Percentiles rank a stretch among this genome's conserved stretches.
Conservation (phyloP, 1,284 basidiomycete species). For the Schizophyllum amplum region DNA sequence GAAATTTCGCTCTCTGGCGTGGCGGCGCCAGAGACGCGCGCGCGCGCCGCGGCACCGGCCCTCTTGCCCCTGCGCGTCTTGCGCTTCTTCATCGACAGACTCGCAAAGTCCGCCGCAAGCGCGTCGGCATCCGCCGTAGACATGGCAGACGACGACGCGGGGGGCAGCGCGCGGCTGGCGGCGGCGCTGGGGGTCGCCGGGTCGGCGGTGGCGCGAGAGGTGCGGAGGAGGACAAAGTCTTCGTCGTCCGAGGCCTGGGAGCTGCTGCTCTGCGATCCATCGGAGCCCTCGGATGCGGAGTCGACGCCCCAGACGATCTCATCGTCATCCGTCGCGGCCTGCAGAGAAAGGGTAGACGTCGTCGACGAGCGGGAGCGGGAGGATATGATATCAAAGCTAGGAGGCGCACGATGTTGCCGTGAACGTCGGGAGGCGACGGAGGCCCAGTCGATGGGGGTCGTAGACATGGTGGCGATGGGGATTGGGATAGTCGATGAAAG, state of each 20-base stretch:
- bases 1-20: background rate
- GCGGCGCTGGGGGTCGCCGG: slow-evolving; percentile 16
- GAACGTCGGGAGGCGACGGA: slow-evolving; percentile 4
- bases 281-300: slow-evolving; percentile 18
- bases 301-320: slow-evolving; percentile 46
- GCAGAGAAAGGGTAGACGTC: slow-evolving; percentile 1
- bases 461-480: background rate
- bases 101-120: slow-evolving; percentile 2
- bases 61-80: background rate
- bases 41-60: background rate
- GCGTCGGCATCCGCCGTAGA: slow-evolving; percentile 10
- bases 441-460: background rate
- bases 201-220: slow-evolving; percentile 11
- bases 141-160: slow-evolving; percentile 13
- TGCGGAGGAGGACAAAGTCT: slow-evolving; percentile 33
- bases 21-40: background rate
- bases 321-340: slow-evolving; percentile 34
- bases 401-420: slow-evolving; percentile 9
- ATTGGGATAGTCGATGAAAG: background rate
- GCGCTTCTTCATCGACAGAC: background rate
- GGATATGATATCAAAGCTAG: slow-evolving; percentile 11
- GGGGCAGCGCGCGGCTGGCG: background rate
- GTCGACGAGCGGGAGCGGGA: slow-evolving; percentile 14
- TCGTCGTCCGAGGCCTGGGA: slow-evolving; percentile 23
- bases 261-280: slow-evolving; percentile 14